Evolutionary conservation across 2,329 filamentous ascomycete genomes (phyloP), one percentile per base, ranked within the genome.

Genomic region (Emericellopsis cladophorae): DNA sequence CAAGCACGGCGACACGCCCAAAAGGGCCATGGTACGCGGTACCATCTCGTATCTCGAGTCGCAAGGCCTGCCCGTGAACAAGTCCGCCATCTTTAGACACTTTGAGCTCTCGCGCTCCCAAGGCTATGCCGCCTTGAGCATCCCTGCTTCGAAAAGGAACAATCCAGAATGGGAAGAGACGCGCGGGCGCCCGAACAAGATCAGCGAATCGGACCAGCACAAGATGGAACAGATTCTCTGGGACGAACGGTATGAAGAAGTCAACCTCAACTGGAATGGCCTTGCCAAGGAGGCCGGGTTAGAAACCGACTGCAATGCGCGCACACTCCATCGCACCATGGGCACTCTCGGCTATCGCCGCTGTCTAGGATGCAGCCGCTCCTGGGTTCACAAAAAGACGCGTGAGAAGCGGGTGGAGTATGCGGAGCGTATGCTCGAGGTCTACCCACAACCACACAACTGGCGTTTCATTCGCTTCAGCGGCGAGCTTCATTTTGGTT

Each of bases 101-200:
- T 62, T 62, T 49, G 56, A 56, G 16, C 51, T 62, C 12, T 59
- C 59, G 24, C 57, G 58, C 0, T 60, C 58, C 3, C 58, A 62
- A 42, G 59, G 59, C 31, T 62, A 62, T 41, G 54, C 57, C 26
- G 58, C 59, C 2, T 46, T 62, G n/a, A 60, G 46, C 45, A 46
- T 53, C 16, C 52, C 56, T 9, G 49, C 55, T 7, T 54, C 55
- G 31, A 54, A 55, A 47, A 52, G 58, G 31, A 56, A 59, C 39
- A 58, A 62, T 39, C 59, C 59, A 3, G 58, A 58, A 45, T 61
- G 59, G 58, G 58, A 60, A 40, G 59, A 62, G 46, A 60, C 57
- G 40, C 54, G 59, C 11, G 59, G 59, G 4, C 51, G 59, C 32
- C 59, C 58, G 4, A 49, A 46, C 40, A 61, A 61, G 42, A 51